Evolutionary conservation across 352 stramenopile species (phyloP).

Genomic region (Pythium brachiatum): DNA sequence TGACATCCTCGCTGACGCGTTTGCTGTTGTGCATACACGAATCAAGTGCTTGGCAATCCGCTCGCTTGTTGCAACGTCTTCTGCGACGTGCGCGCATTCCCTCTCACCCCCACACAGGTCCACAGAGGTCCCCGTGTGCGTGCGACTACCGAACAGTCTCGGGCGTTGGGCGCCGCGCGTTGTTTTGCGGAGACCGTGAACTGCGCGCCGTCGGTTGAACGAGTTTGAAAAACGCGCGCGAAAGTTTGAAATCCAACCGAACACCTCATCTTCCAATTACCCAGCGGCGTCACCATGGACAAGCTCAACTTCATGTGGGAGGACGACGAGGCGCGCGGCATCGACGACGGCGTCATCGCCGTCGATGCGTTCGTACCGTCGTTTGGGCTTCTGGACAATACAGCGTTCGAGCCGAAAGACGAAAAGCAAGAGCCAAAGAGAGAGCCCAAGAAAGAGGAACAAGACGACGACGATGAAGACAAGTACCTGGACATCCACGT

Average conservation of each 20-base stretch:
- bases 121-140: neutral
- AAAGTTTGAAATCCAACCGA: neutral
- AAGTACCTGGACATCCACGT: neutral
- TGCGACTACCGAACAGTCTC: neutral
- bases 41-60: neutral
- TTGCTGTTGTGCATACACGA: neutral
- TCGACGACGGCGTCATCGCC: constrained; percentile 2
- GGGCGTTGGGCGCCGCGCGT: too few species aligned
- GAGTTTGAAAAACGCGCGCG: constrained; percentile 5
- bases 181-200: neutral
- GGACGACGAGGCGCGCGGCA: constrained; percentile 1
- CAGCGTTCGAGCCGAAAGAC: neutral
- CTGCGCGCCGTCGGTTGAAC: neutral
- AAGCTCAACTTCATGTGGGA: constrained; percentile 4
- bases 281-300: constrained; percentile 1
- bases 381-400: neutral
- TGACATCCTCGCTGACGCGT: neutral
- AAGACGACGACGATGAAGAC: constrained; percentile 4
- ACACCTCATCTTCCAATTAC: neutral
- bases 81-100: neutral
- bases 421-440: neutral
- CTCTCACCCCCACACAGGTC: neutral
- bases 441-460: constrained; percentile 5
- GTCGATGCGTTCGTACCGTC: neutral
- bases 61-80: neutral